Base-by-base conservation (phyloP, 495 filamentous ascomycete genomes). In the Penicillium nucicola region DNA sequence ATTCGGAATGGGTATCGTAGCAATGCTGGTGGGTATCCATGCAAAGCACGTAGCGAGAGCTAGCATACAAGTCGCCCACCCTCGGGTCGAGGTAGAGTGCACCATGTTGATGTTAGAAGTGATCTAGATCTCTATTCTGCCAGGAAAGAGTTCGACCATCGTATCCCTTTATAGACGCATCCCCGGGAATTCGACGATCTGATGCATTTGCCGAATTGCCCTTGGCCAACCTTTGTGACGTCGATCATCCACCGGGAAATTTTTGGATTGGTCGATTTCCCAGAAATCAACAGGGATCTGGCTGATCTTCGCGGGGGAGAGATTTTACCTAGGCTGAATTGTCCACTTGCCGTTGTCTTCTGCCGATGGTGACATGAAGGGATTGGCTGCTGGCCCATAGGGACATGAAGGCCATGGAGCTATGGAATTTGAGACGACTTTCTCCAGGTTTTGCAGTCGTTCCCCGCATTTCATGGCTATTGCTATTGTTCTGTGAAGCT, bases 11-110 rank as follows among this genome's bases (percentile, higher is more conserved):
- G 1, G 3, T 1, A 1, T 23, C 9, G 31, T 13, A 47, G 17
- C 32, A 22, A 17, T 33, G 12, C 54, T 90, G 87, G 33, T 35
- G 5, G 37, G 36, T 19, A 39, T 0, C 36, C 37, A 40, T 22
- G 37, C 22, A 13, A 40, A 40, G 13, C 37, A 40, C 13, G 37
- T 22, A 40, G 37, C 17, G 12, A 40, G 11, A 23, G 37, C 37
- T 6, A 40, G 37, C 37, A 40, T 12, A 6, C 37, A 12, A n/a
- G 37, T 20, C 12, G 37, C 13, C 37, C 37, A 40, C n/a, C 37
- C 37, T 23, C 12, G 37, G 18, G 18, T 10, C 5, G 37, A 40
- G 17, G n/a, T n/a, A 22, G 12, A 13, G 37, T 40, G 37, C 37
- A 15, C 22, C 37, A 40, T 40, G 12, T 25, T 2, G 1, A 40